Evolutionary conservation across 495 filamentous ascomycete genomes (phyloP).

Genomic region (Annulohypoxylon maeteangense): DNA sequence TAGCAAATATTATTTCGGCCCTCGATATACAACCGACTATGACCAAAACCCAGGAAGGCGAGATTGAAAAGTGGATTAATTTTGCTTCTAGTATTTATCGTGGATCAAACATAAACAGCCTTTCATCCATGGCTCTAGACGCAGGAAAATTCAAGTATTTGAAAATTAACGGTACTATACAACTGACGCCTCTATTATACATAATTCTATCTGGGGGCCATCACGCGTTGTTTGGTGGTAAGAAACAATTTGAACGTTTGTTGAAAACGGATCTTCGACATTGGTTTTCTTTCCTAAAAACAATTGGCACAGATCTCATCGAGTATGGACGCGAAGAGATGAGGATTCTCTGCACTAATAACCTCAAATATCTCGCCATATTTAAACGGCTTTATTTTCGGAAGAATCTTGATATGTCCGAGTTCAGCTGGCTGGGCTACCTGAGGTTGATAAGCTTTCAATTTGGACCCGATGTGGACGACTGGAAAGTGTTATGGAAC

Average conservation of each 20-base stretch:
- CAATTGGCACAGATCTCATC: not conserved
- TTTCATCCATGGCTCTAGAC: too few species aligned
- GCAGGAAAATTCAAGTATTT: too few species aligned
- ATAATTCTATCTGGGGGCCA: not conserved
- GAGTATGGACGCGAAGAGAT: not conserved
- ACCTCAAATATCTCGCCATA: not conserved
- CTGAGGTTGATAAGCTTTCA: not conserved
- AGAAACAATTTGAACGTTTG: not conserved
- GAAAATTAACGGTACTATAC: not conserved
- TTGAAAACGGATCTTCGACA: not conserved
- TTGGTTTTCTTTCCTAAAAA: not conserved
- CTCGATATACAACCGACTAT: too few species aligned
- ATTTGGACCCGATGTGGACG: not conserved
- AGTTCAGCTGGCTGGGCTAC: too few species aligned
- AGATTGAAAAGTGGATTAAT: not conserved
- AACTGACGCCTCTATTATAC: not conserved
- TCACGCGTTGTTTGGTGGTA: not conserved
- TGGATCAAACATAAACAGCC: not conserved
- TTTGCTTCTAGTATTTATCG: not conserved
- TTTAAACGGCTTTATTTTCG: too few species aligned
- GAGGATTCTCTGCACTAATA: not conserved
- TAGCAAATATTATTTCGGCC: too few species aligned
- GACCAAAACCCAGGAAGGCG: not conserved
- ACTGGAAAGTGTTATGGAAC: not conserved
- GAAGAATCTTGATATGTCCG: too few species aligned